These are phyloP conservation scores for Pyrrhoderma noxium DNA, from an alignment of 1,284 basidiomycete genomes.

Conservation along the genomic window DNA sequence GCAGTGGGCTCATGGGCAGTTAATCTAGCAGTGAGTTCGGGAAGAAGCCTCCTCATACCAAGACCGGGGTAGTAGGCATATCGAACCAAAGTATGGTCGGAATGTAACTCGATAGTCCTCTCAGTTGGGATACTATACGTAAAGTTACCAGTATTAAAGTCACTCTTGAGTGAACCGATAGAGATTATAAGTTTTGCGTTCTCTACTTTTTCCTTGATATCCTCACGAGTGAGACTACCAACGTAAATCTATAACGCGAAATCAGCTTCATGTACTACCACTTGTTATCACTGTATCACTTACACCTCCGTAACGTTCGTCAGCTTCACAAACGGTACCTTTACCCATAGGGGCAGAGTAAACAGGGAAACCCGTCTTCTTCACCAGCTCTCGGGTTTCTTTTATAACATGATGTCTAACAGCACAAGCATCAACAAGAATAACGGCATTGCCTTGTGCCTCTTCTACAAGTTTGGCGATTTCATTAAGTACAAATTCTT, in stretches of 20 bases:
- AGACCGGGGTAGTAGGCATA: conserved; percentile 55
- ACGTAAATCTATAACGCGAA: conserved; percentile 60
- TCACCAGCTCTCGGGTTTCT: conserved; percentile 64
- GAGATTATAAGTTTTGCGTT: conserved; percentile 78
- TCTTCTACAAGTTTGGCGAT: conserved; percentile 59
- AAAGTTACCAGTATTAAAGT: conserved; percentile 90
- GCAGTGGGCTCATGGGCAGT: conserved; percentile 34
- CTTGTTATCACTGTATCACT: conserved; percentile 26
- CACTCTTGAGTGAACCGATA: conserved; percentile 74
- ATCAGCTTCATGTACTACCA: conserved; percentile 8
- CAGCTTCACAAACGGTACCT: conserved; percentile 70
- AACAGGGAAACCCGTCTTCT: conserved; percentile 70
- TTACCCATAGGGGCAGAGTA: conserved; percentile 88
- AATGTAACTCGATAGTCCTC: conserved; percentile 75
- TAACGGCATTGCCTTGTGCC: conserved; percentile 52
- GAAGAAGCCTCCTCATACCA: conserved; percentile 68
- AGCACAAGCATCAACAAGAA: conserved; percentile 87
- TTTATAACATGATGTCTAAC: conserved; percentile 70
- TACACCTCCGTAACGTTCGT: conserved; percentile 84
- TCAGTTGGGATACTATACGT: conserved; percentile 61
- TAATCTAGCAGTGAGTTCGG: conserved; percentile 56
- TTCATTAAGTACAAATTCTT: conserved; percentile 68
- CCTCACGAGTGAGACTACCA: conserved; percentile 68
- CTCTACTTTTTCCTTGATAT: conserved; percentile 74
- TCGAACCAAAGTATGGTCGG: conserved; percentile 66